Evolutionary conservation across 2,329 filamentous ascomycete species (phyloP).

Genomic region (Emergomyces africanus): DNA sequence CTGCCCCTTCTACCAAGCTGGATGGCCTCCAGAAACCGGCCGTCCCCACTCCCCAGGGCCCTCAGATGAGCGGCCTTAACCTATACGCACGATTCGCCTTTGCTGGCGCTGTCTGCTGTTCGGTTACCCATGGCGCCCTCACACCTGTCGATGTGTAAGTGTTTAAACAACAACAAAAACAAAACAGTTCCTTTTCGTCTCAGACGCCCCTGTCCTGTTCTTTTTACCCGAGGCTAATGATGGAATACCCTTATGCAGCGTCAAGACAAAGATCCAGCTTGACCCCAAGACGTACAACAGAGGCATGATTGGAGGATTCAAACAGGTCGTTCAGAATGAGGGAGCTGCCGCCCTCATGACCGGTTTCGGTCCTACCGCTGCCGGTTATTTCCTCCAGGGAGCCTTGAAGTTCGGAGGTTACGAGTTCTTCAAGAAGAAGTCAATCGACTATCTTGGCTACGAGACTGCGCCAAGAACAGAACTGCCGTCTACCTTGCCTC

Average conservation of each 20-base stretch:
- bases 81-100: conserved; percentile 97
- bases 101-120: conserved; percentile 95
- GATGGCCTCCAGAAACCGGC: conserved; percentile 8
- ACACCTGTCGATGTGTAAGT: conserved; percentile 99
- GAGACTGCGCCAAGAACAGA: conserved; percentile 68
- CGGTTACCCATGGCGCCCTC: conserved; percentile 89
- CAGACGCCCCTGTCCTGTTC: neutral
- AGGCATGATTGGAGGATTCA: conserved; percentile 75
- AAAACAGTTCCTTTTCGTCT: too few relatives aligned
- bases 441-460: conserved; percentile 65
- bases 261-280: conserved; percentile 94
- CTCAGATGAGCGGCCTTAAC: conserved; percentile 37
- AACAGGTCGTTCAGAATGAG: conserved; percentile 71
- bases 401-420: conserved; percentile 92
- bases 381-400: conserved; percentile 89
- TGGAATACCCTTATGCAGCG: conserved; percentile 42
- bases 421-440: conserved; percentile 92
- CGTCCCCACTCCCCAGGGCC: conserved; percentile 5
- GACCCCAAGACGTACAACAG: conserved; percentile 81
- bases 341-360: conserved; percentile 78
- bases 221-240: neutral
- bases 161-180: neutral
- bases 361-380: conserved; percentile 71
- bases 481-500: conserved; percentile 68
- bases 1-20: neutral